These are phyloP conservation scores for Geranium incanum DNA, from an alignment of 441 rosid species.

Conservation along the genomic window DNA sequence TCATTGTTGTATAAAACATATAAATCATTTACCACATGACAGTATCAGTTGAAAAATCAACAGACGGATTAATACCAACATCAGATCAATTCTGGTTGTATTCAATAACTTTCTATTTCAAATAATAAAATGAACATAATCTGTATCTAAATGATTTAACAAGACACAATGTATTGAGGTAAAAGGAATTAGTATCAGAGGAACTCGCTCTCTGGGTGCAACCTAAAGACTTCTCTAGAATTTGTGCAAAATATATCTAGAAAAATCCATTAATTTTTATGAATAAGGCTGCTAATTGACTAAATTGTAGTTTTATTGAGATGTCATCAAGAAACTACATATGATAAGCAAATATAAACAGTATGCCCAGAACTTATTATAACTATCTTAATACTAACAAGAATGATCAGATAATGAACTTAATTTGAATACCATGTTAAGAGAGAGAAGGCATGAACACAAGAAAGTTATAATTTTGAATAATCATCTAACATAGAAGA, in stretches of 20 bases:
- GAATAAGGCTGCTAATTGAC: not conserved
- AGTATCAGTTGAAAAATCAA: slow-evolving; percentile 1
- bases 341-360: slow-evolving; percentile 2
- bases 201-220: not conserved
- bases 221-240: not conserved
- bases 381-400: not conserved
- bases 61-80: not conserved
- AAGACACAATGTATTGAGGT: not conserved
- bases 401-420: not conserved
- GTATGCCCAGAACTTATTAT: slow-evolving; percentile 1
- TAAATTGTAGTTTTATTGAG: not conserved
- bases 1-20: not conserved
- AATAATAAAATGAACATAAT: not conserved
- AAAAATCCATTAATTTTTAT: not conserved
- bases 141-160: not conserved
- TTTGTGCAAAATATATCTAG: not conserved
- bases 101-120: not conserved
- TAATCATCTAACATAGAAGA: slow-evolving; percentile 7
- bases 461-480: not conserved
- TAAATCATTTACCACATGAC: not conserved
- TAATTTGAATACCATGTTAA: not conserved
- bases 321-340: slow-evolving; percentile 4
- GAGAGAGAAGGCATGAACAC: not conserved
- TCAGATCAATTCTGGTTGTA: not conserved
- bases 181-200: not conserved